Base-by-base conservation (phyloP, 441 rosid genomes). In the Francoa sonchifolia region DNA sequence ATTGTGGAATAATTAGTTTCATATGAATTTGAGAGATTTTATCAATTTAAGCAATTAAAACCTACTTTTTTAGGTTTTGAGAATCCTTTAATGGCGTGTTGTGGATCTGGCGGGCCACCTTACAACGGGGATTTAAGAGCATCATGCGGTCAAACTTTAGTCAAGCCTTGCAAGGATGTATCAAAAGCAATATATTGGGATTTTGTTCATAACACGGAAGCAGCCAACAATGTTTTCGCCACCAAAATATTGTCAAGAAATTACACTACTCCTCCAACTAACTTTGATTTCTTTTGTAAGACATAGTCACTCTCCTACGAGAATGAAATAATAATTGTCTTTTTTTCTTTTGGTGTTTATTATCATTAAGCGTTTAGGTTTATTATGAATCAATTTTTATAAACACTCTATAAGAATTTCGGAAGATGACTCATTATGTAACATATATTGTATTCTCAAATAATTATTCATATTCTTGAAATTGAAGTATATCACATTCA, bases 101-200 rank as follows among this genome's bases (percentile, higher is more conserved):
- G 96, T 9, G 94, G 96, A 21, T 60, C 20, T 16, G 94, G 96
- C 44, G 94, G 94, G 8, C 73, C 82, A 44, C 96, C 96, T 11
- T 82, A 82, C 53, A 82, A 86, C 32, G 82, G 74, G 61, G 48
- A 86, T 37, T 65, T 51, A 21, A 65, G 49, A 36, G 61, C 66
- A 32, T 73, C 90, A 1, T 86, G 96, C 52, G 81, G 94, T 1
- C 52, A 66, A 8, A 68, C 70, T 16, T 82, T 76, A 1, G 47
- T 44, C 33, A 41, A 50, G 11, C 68, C 55, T 2, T 86, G 94
- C 26, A 31, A 38, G 0, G 71, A 71, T 36, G 77, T 79, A 31
- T 62, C 83, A 28, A 34, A 57, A 36, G 68, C 25, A 19, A 16
- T 86, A 14, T 82, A 60, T 51, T 79, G 94, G 94, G 92, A 82